A percentile compares a stretch with the other conserved stretches of the same genome.
These are phyloP conservation scores for Leccinum boreale DNA, from an alignment of 768 basidiomycete genomes.

Conservation along the genomic window DNA sequence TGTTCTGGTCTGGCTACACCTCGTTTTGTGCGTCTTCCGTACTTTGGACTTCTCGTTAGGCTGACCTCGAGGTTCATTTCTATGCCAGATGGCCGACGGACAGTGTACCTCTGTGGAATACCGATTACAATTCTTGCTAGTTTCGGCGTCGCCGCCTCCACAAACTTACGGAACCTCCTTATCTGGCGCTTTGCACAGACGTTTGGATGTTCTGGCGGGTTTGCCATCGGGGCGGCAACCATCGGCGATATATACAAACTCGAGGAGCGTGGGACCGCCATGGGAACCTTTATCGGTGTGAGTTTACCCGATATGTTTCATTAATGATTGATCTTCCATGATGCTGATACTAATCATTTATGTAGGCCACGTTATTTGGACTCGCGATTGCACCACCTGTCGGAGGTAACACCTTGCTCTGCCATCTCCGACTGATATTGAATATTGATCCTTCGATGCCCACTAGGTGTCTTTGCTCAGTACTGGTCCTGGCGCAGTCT, in stretches of 20 bases:
- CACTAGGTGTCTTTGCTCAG: conserved; percentile 45
- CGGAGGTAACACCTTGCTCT: conserved; percentile 39
- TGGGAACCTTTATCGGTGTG: conserved; percentile 58
- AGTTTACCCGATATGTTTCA: conserved; percentile 2
- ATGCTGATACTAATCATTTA: neutral
- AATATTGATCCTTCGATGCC: neutral
- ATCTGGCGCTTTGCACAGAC: conserved; percentile 65
- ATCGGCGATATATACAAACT: conserved; percentile 66
- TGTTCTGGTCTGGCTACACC: conserved; percentile 51
- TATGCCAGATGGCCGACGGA: conserved; percentile 57
- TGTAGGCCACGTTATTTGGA: conserved; percentile 49
- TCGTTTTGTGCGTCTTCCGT: conserved; percentile 37
- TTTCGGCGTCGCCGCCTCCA: conserved; percentile 52
- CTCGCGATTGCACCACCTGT: conserved; percentile 58
- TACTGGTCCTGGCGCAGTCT: conserved; percentile 67
- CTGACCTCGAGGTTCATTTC: neutral
- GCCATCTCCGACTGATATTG: neutral
- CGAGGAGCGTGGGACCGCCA: conserved; percentile 58
- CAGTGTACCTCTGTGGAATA: conserved; percentile 55
- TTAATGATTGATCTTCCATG: neutral
- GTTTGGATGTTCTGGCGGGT: conserved; percentile 55
- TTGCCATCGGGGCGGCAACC: conserved; percentile 55
- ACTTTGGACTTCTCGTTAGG: neutral
- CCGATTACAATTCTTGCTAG: conserved; percentile 60
- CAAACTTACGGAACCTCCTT: conserved; percentile 44